Conservation (phyloP, 352 stramenopile species). For the Globisporangium middletonii region DNA sequence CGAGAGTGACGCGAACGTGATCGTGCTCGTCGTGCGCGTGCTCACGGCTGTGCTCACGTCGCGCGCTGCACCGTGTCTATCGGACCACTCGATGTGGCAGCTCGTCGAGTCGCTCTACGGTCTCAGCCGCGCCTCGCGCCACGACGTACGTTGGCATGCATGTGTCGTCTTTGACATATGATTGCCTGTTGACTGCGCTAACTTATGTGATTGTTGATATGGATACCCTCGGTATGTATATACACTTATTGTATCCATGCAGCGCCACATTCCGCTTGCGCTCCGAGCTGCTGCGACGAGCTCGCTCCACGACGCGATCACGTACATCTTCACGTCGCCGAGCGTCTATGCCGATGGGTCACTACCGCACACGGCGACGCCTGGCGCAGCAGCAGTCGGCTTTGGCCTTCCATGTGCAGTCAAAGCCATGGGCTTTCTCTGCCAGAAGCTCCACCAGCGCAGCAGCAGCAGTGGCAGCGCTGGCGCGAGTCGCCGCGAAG, state of each 20-base stretch:
- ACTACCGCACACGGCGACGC: constrained; percentile 5
- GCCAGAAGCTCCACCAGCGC: constrained; percentile 63
- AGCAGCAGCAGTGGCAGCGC: constrained; percentile 8
- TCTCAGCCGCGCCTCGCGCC: constrained; percentile 73
- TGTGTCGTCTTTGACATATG: not conserved
- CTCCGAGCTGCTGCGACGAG: constrained; percentile 60
- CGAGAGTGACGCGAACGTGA: constrained; percentile 88
- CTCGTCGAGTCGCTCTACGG: constrained; percentile 94
- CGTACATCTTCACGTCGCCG: constrained; percentile 54
- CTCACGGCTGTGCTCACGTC: constrained; percentile 92
- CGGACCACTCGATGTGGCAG: constrained; percentile 91
- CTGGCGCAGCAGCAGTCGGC: constrained; percentile 7
- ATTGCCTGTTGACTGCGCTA: not conserved
- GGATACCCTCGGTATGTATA: not conserved
- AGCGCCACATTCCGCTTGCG: constrained; percentile 57
- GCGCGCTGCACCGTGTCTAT: constrained; percentile 69
- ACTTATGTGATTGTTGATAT: too few species aligned
- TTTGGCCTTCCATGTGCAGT: constrained; percentile 76
- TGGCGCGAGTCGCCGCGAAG: constrained; percentile 30
- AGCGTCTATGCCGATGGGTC: constrained; percentile 38
- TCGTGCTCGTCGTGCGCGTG: constrained; percentile 93
- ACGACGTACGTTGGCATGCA: constrained; percentile 37
- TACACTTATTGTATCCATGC: not conserved
- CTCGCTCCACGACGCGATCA: constrained; percentile 54
- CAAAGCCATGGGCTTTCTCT: constrained; percentile 77